These are phyloP conservation scores for Mycena maculata DNA, from an alignment of 768 basidiomycete genomes.

Conservation along the genomic window DNA sequence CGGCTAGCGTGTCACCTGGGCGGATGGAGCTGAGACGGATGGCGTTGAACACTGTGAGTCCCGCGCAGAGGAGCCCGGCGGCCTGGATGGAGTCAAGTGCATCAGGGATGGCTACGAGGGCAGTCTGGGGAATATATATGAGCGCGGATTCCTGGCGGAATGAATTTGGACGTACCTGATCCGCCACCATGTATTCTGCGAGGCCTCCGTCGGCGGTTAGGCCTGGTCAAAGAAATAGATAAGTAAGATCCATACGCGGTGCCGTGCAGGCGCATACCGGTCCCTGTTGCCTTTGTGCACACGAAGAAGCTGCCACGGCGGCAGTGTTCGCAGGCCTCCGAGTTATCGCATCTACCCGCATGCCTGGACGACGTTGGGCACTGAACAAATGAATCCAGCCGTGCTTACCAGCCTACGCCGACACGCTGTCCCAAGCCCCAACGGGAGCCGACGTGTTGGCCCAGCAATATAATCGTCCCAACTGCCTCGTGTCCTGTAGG, in stretches of 20 bases:
- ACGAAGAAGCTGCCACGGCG: constrained; percentile 38
- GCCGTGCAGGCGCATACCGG: constrained; percentile 24
- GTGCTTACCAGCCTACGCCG: constrained; percentile 42
- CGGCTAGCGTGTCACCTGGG: constrained; percentile 49
- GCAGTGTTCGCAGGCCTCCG: constrained; percentile 39
- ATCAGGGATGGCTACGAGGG: constrained; percentile 38
- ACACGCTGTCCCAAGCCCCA: constrained; percentile 46
- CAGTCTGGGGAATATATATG: constrained; percentile 16
- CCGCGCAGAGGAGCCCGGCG: constrained; percentile 48
- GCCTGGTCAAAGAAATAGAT: constrained; percentile 32
- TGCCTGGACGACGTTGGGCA: constrained; percentile 3
- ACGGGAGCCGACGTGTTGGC: constrained; percentile 31
- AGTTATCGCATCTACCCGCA: constrained; percentile 35
- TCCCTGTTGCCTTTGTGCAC: constrained; percentile 38
- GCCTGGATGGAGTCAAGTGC: constrained; percentile 40
- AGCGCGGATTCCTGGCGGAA: too few species aligned
- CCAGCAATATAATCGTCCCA: constrained; percentile 36
- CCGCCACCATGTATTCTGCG: constrained; percentile 40
- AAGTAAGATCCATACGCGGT: not conserved
- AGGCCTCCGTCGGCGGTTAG: constrained; percentile 42
- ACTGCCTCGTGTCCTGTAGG: constrained; percentile 11
- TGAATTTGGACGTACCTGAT: constrained; percentile 19
- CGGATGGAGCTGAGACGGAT: constrained; percentile 43
- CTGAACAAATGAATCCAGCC: not conserved
- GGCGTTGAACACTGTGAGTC: constrained; percentile 52